Evolutionary conservation across 1,284 basidiomycete genomes (phyloP).

Genomic region (Gomphus sp.): DNA sequence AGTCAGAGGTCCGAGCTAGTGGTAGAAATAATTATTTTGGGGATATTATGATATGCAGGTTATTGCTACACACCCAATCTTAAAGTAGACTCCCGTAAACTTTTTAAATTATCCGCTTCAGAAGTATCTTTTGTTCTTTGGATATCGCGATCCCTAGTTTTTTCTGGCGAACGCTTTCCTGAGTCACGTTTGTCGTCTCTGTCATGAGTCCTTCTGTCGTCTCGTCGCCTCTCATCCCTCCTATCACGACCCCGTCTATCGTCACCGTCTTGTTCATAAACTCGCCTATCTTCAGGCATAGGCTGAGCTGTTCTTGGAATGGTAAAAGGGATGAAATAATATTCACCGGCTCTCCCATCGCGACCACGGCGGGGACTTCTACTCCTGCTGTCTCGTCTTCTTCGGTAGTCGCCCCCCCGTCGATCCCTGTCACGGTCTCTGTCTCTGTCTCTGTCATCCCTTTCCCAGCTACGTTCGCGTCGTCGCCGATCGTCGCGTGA

Average conservation of each 20-base stretch:
- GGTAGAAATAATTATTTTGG: not conserved
- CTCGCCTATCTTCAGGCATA: conserved; percentile 6
- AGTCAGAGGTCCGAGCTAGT: not conserved
- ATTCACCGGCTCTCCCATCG: conserved; percentile 27
- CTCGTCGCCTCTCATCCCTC: conserved; percentile 24
- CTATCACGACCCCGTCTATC: conserved; percentile 14
- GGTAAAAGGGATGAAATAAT: not conserved
- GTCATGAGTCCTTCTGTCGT: conserved; percentile 24
- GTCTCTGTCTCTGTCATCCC: conserved; percentile 27
- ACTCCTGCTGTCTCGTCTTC: conserved; percentile 24
- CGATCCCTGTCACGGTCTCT: conserved; percentile 33
- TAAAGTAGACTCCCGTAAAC: not conserved
- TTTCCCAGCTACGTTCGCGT: conserved; percentile 62
- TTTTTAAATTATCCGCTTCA: not conserved
- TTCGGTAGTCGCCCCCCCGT: conserved; percentile 23
- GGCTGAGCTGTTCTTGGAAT: not conserved
- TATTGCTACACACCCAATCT: not conserved
- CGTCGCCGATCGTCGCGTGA: conserved; percentile 44
- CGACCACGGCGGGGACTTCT: conserved; percentile 51
- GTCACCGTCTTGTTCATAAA: conserved; percentile 16
- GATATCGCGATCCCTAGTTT: conserved; percentile 13
- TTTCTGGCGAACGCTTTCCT: not conserved
- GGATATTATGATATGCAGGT: not conserved
- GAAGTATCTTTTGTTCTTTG: conserved; percentile 10
- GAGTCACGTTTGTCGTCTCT: conserved; percentile 15